Evolutionary conservation across 78 protist genomes (phyloP), one percentile per base, ranked within the genome.

Genomic region (Mastigamoeba balamuthi): DNA sequence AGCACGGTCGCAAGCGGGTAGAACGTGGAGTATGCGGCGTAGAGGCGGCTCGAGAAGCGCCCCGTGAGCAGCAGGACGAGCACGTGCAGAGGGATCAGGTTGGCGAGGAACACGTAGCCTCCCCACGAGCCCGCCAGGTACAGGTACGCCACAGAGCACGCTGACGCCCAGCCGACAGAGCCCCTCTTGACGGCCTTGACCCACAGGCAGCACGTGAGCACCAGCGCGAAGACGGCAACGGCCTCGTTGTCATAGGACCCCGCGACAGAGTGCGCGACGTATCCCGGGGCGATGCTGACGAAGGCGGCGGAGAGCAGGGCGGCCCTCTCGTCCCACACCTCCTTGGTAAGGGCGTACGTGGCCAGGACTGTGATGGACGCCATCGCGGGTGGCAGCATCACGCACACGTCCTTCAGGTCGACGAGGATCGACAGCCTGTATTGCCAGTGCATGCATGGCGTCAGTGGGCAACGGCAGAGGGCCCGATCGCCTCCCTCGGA

Each of bases 181-280:
- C 97, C 95, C 8, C 88, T 87, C 74, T 85, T 72, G 35, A 96
- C 89, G 2, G 98, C 41, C 25, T 81, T 69, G 64, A 95, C 53
- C 97, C 97, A 97, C 52, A 79, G 36, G 73, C 72, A 90, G 84
- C 83, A 96, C 30, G 96, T 91, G 80, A 75, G 42, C 48, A 91
- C 33, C 48, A 98, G 79, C 17, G 99, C 99, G 28, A 92, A 87
- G 75, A 98, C 93, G 6, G 99, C 98, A 64, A 97, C 82, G 40
- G 91, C 89, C 81, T 98, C 99, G 83, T 98, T 97, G 76, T 98
- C 99, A 72, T 86, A 98, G 7, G 97, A 91, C 1, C 99, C 99
- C 0, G 98, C 99, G 1, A 98, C 99, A 10, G 98, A 93, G 30
- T 99, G 94, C 67, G 94, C 77, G 72, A 94, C 84, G 89, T 98